Base-by-base conservation (phyloP, 2,329 filamentous ascomycete genomes). In the Diaporthe batatas region DNA sequence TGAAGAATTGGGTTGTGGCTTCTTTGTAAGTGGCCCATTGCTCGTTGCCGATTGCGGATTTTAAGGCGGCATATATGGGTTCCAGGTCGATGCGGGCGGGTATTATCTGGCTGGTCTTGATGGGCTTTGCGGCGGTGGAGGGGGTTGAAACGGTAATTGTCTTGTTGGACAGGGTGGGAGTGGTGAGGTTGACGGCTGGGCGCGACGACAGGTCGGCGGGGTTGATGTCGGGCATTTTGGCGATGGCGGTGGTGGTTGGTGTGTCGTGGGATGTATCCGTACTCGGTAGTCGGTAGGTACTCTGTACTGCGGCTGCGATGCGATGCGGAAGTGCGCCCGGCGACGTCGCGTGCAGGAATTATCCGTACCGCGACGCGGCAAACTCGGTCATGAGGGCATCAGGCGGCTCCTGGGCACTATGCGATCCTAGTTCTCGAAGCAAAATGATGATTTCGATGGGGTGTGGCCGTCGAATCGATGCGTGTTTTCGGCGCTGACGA, bases 61-160 rank as follows among this genome's bases (percentile, higher is more conserved):
- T 92, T 69, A 93, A 85, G 70, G 86, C 86, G 62, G 88, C 86
- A 80, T 92, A 92, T 58, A 91, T 83, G 51, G 90, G 88, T 80
- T 92, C 90, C 68, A 92, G 85, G 79, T 93, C 91, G 81, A 93
- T 92, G 78, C 91, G 89, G 72, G 90, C 85, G 25, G 91, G 90
- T 71, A 92, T 89, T 44, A 89, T 87, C 80, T 91, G 89, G 79
- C 87, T 90, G 6, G 88, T 87, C 81, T 92, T 92, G 69, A 86
- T 81, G 25, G 86, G 79, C 79, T 91, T 91, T 71, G 83, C 82
- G 64, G 84, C 77, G 23, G 85, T 82, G 11, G 73, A 73, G 2
- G 87, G 82, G 2, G 86, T 83, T 51, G 87, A 86, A 71, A 89
- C 84, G 57, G 86, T 86, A 76, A 91, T 86, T 67, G 88, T 84